Evolutionary conservation across 2,329 filamentous ascomycete genomes (phyloP).

Genomic region (Didymella pinodella): DNA sequence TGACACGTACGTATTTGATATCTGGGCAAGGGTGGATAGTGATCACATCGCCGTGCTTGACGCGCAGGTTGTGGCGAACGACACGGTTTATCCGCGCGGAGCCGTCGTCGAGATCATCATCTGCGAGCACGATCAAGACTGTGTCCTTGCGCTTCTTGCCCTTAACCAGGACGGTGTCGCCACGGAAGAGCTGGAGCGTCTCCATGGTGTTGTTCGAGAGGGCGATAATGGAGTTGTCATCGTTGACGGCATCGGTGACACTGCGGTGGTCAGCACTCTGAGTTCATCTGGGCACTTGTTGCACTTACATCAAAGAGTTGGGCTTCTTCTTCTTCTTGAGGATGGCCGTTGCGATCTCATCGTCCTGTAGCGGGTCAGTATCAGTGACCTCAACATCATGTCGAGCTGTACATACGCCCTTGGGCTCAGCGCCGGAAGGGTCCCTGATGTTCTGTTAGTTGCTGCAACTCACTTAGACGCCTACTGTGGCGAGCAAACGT

Average conservation of each 20-base stretch:
- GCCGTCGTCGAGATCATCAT: slow-evolving; percentile 97
- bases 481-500: slow-evolving; percentile 33
- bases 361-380: slow-evolving; percentile 66
- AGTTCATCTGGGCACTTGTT: not conserved
- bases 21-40: slow-evolving; percentile 97
- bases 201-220: slow-evolving; percentile 99
- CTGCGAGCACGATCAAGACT: slow-evolving; percentile 94
- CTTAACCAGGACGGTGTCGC: slow-evolving; percentile 96
- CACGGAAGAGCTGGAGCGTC: slow-evolving; percentile 95
- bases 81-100: slow-evolving; percentile 98
- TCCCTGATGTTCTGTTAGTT: slow-evolving; percentile 69
- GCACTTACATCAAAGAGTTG: slow-evolving; percentile 90
- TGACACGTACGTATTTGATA: slow-evolving; percentile 93
- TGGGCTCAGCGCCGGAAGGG: slow-evolving; percentile 85
- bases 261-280: slow-evolving; percentile 59
- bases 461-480: slow-evolving; percentile 17
- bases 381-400: slow-evolving; percentile 22
- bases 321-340: slow-evolving; percentile 99
- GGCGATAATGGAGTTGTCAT: slow-evolving; percentile 99
- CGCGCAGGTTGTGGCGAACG: slow-evolving; percentile 95
- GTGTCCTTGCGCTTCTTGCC: slow-evolving; percentile 99
- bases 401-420: slow-evolving; percentile 66
- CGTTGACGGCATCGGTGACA: slow-evolving; percentile 97
- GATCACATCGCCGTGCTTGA: slow-evolving; percentile 98
- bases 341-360: slow-evolving; percentile 94